A percentile compares a stretch with the other conserved stretches of the same genome.
These are phyloP conservation scores for Geranomyces variabilis DNA, from an alignment of 192 early-diverging fungal genomes.

Conservation along the genomic window DNA sequence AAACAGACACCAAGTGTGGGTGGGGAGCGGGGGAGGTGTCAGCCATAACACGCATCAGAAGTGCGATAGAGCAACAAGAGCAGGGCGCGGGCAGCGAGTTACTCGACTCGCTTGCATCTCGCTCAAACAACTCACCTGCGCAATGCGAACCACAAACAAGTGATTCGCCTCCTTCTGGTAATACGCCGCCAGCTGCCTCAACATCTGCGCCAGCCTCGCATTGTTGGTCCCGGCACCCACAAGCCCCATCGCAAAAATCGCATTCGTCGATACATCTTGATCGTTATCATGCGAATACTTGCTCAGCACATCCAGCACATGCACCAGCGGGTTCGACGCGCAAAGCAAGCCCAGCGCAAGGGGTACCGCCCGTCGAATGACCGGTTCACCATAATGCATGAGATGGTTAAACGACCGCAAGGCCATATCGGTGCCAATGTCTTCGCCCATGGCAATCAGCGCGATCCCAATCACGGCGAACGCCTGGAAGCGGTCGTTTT, in stretches of 20 bases:
- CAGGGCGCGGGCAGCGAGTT: too few relatives aligned
- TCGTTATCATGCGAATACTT: slow-evolving; percentile 99
- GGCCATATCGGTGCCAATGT: slow-evolving; percentile 95
- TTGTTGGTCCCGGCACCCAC: slow-evolving; percentile 99
- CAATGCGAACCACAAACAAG: slow-evolving; percentile 83
- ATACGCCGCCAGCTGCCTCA: slow-evolving; percentile 94
- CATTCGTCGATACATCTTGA: slow-evolving; percentile 88
- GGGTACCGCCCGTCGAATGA: slow-evolving; percentile 91
- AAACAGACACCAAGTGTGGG: not conserved
- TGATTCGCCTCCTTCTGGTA: slow-evolving; percentile 93
- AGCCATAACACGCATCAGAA: too few relatives aligned
- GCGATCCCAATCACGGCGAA: slow-evolving; percentile 96
- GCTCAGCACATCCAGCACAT: slow-evolving; percentile 91
- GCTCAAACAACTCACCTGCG: too few relatives aligned
- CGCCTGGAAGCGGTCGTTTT: slow-evolving; percentile 86
- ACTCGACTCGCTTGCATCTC: too few relatives aligned
- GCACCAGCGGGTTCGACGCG: slow-evolving; percentile 92
- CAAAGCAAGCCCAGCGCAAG: slow-evolving; percentile 93
- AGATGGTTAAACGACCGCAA: slow-evolving; percentile 94
- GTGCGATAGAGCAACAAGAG: too few relatives aligned
- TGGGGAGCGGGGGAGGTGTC: too few relatives aligned
- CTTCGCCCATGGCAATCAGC: slow-evolving; percentile 95
- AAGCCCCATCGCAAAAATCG: slow-evolving; percentile 98
- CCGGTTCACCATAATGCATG: slow-evolving; percentile 99
- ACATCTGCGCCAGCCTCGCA: slow-evolving; percentile 95